phyloP scores from a whole-genome alignment of 2,329 filamentous ascomycete genomes.

The Scedosporium apiospermum region DNA sequence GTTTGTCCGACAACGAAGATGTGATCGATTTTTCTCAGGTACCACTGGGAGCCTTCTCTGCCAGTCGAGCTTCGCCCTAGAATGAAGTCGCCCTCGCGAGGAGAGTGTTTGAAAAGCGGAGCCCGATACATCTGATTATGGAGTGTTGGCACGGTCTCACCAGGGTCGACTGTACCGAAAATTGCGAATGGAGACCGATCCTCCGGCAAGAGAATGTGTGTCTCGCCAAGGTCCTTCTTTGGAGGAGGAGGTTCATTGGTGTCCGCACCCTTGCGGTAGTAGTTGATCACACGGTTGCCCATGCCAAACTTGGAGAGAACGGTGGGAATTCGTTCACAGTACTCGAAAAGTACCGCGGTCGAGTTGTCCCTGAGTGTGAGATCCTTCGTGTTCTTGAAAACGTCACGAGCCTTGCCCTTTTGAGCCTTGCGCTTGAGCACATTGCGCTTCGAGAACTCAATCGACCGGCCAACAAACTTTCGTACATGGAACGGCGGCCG shows the following conservation, averaged over 20 bases:
- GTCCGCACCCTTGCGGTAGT: slow-evolving; percentile 74
- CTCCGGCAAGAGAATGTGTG: slow-evolving; percentile 77
- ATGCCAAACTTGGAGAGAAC: slow-evolving; percentile 96
- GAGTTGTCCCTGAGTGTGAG: slow-evolving; percentile 85
- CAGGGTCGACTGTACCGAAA: slow-evolving; percentile 86
- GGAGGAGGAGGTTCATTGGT: slow-evolving; percentile 66
- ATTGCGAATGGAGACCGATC: slow-evolving; percentile 94
- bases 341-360: slow-evolving; percentile 79
- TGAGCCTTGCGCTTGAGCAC: slow-evolving; percentile 72
- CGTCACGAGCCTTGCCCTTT: slow-evolving; percentile 68
- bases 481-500: slow-evolving; percentile 69
- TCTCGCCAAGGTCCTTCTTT: slow-evolving; percentile 80
- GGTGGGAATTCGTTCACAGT: slow-evolving; percentile 86
- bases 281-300: slow-evolving; percentile 93
- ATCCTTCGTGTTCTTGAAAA: slow-evolving; percentile 73
- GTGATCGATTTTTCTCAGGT: slow-evolving; percentile 81
- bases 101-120: slow-evolving; percentile 79
- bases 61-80: slow-evolving; percentile 76
- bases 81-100: slow-evolving; percentile 75
- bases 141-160: slow-evolving; percentile 80
- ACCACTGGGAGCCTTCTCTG: slow-evolving; percentile 68
- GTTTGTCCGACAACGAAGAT: slow-evolving; percentile 87
- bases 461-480: slow-evolving; percentile 54
- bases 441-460: slow-evolving; percentile 63
- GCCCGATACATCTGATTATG: slow-evolving; percentile 95